Base-by-base conservation (phyloP, 2,329 filamentous ascomycete species). In the Dothistroma pini region DNA sequence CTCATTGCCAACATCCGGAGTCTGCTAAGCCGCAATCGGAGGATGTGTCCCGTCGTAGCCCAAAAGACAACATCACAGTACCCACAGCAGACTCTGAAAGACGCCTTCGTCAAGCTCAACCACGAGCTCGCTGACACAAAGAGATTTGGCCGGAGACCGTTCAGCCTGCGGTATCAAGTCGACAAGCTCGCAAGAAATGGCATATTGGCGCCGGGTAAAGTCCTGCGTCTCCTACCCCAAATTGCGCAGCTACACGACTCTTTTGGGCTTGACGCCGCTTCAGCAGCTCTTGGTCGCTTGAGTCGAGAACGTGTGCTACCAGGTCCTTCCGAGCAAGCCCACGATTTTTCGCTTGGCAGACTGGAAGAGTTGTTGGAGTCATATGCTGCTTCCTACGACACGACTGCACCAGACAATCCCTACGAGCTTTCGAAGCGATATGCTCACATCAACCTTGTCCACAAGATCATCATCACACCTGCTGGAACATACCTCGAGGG, bases 151-250 rank as follows among this genome's bases (percentile, higher is more conserved):
- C 56, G 64, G 1, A 66, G 84, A 59, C 75, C 83, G 5, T 90
- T 86, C 63, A 71, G 75, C 0, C 69, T 87, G 0, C 77, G 84
- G 6, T 89, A 86, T 67, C 87, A 89, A 66, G 75, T 90, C 5
- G 82, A 88, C 55, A 81, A 80, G 16, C 74, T 93, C 5, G 84
- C 86, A 0, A 79, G 81, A 67, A 89, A 89, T 65, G 84, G 83
- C 22, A 85, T 83, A 58, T 77, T 91, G 1, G 77, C 84, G 12
- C 88, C 89, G 0, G 66, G 69, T 0, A 82, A 76, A 1, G 83
- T 85, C 0, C 52, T 77, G 0, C 63, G 70, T 1, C 69, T 90
- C 5, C 71, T 86, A 1, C 69, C 75, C 0, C 64, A 76, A 1
- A 75, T 89, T 1, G 70, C 73, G 4, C 47, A 64, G 0, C 64